Evolutionary conservation across 441 rosid species (phyloP).

Genomic region (Gossypium laxum): DNA sequence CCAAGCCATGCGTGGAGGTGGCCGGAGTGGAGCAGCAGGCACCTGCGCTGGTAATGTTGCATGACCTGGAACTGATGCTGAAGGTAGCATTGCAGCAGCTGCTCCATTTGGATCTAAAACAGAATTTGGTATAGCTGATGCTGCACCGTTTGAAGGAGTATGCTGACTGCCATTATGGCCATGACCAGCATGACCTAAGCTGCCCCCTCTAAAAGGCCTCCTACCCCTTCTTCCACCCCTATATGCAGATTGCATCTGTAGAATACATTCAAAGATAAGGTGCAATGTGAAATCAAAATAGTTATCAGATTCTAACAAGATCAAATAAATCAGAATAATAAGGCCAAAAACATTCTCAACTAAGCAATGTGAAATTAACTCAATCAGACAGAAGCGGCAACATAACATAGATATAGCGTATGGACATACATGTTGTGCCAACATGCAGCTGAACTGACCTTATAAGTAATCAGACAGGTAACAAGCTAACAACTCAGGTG

Average conservation of each 20-base stretch:
- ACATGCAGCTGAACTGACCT: background rate
- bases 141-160: slow-evolving; percentile 10
- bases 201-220: slow-evolving; percentile 17
- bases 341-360: background rate
- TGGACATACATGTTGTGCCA: background rate
- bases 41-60: slow-evolving; percentile 9
- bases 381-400: background rate
- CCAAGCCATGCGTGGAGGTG: slow-evolving; percentile 27
- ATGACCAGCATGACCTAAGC: slow-evolving; percentile 12
- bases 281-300: slow-evolving; percentile 9
- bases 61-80: slow-evolving; percentile 11
- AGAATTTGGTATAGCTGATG: background rate
- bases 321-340: background rate
- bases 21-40: slow-evolving; percentile 18
- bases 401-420: background rate
- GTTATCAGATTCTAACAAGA: background rate
- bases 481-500: background rate
- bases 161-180: slow-evolving; percentile 11
- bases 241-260: slow-evolving; percentile 22
- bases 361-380: background rate
- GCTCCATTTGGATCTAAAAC: background rate
- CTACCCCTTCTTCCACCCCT: slow-evolving; percentile 24
- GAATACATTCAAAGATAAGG: slow-evolving; percentile 12
- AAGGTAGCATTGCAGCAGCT: background rate
- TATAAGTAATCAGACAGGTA: background rate